phyloP scores from a whole-genome alignment of 495 filamentous ascomycete genomes.

The Xylaria curta region DNA sequence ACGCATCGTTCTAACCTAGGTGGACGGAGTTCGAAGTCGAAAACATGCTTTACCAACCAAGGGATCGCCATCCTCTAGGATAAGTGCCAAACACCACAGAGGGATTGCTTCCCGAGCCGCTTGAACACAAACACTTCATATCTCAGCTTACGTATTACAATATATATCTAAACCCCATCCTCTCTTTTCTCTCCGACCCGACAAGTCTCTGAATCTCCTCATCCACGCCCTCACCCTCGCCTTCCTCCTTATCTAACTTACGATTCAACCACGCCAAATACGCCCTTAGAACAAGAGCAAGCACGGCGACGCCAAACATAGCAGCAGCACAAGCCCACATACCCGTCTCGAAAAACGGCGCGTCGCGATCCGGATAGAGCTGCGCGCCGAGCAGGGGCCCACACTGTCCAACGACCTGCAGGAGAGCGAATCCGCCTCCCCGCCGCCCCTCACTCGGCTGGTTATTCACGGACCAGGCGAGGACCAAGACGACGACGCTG shows the following conservation, averaged over 20 bases:
- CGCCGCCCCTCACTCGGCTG: slow-evolving; percentile 65
- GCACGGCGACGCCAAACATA: slow-evolving; percentile 66
- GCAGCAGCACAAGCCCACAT: slow-evolving; percentile 71
- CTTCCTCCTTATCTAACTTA: slow-evolving; percentile 53
- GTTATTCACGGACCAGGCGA: slow-evolving; percentile 80
- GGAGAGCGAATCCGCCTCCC: slow-evolving; percentile 74
- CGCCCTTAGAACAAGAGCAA: slow-evolving; percentile 61
- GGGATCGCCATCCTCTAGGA: neutral
- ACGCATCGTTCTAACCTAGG: neutral
- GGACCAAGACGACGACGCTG: slow-evolving; percentile 70
- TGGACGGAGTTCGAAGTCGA: neutral
- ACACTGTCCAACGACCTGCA: slow-evolving; percentile 74
- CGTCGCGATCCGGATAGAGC: slow-evolving; percentile 68
- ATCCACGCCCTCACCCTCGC: slow-evolving; percentile 26
- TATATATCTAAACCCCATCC: slow-evolving; percentile 46
- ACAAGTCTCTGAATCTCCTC: slow-evolving; percentile 34
- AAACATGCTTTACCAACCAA: neutral
- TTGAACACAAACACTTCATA: neutral
- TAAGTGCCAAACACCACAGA: neutral
- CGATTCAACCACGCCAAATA: slow-evolving; percentile 65
- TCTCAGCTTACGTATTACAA: slow-evolving; percentile 28
- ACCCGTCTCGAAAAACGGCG: slow-evolving; percentile 67
- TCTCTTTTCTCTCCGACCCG: slow-evolving; percentile 17
- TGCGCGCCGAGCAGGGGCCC: slow-evolving; percentile 76
- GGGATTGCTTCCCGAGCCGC: neutral